phyloP scores from a whole-genome alignment of 169 alveolate genomes.

The Plasmodium gaboni region DNA sequence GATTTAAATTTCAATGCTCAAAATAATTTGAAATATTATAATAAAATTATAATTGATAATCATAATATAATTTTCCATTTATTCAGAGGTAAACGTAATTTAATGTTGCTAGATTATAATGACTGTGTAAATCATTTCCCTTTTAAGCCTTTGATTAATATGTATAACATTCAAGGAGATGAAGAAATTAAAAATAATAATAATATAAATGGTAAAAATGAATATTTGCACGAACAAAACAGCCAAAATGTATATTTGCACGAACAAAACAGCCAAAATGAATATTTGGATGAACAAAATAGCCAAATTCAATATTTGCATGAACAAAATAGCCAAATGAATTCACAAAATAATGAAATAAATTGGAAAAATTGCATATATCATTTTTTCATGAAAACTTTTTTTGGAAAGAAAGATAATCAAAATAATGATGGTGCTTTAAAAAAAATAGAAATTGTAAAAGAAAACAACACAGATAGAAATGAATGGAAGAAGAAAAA shows the following conservation, averaged over 20 bases:
- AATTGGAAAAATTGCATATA: no score
- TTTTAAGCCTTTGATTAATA: constrained; percentile 32
- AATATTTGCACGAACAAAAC: background rate
- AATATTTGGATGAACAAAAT: background rate
- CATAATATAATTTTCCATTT: constrained; percentile 65
- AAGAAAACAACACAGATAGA: constrained; percentile 2
- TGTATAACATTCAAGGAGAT: constrained; percentile 18
- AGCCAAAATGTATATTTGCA: no score
- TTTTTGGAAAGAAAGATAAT: background rate
- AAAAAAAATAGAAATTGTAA: constrained; percentile 1
- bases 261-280: background rate
- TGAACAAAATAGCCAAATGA: background rate
- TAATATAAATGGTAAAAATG: background rate
- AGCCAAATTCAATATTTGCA: background rate
- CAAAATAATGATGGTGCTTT: background rate
- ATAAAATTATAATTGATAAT: constrained; percentile 63
- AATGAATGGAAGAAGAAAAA: constrained; percentile 40
- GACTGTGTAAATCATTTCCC: constrained; percentile 59
- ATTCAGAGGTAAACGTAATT: constrained; percentile 30
- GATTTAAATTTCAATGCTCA: background rate
- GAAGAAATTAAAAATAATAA: background rate
- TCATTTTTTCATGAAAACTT: no score
- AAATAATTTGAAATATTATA: constrained; percentile 17
- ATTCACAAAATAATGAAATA: no score
- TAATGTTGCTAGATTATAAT: constrained; percentile 23